A percentile compares a stretch with the other conserved stretches of the same genome.
Evolutionary conservation across 2,329 filamentous ascomycete species (phyloP).

Genomic region (Epichloe typhina): DNA sequence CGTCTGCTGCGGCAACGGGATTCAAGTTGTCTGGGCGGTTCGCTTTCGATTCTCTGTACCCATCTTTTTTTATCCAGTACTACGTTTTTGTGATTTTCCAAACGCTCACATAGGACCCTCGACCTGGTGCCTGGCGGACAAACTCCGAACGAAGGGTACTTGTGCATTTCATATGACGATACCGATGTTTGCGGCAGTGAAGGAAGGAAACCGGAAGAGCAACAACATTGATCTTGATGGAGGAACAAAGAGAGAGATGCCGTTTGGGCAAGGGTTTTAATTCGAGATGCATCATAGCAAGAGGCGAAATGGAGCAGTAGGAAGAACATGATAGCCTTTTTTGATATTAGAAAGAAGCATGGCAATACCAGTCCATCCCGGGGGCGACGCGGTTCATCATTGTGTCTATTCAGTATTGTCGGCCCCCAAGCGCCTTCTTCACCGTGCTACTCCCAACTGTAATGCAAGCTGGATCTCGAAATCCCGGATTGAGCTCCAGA

Average conservation of each 20-base stretch:
- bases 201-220: slow-evolving; percentile 2
- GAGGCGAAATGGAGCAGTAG: slow-evolving; percentile 23
- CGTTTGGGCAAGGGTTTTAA: slow-evolving; percentile 12
- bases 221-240: slow-evolving; percentile 10
- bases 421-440: too few species aligned
- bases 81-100: slow-evolving; percentile 12
- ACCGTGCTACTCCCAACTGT: too few species aligned
- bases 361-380: background rate
- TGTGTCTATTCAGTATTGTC: background rate
- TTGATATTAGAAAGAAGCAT: slow-evolving; percentile 11
- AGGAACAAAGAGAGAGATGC: slow-evolving; percentile 5
- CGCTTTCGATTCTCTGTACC: slow-evolving; percentile 19
- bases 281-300: slow-evolving; percentile 19
- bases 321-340: slow-evolving; percentile 11
- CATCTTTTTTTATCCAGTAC: slow-evolving; percentile 18
- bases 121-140: slow-evolving; percentile 8
- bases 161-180: slow-evolving; percentile 7
- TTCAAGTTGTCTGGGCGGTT: slow-evolving; percentile 6
- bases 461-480: too few species aligned
- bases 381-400: background rate
- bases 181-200: background rate
- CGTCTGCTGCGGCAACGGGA: background rate
- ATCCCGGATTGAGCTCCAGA: too few species aligned
- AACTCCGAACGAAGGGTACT: slow-evolving; percentile 10
- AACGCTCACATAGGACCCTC: slow-evolving; percentile 2